Percentiles rank a stretch among this genome's conserved stretches.
These are phyloP conservation scores for Cladophialophora yegresii DNA, from an alignment of 2,329 filamentous ascomycete species.

Conservation along the genomic window DNA sequence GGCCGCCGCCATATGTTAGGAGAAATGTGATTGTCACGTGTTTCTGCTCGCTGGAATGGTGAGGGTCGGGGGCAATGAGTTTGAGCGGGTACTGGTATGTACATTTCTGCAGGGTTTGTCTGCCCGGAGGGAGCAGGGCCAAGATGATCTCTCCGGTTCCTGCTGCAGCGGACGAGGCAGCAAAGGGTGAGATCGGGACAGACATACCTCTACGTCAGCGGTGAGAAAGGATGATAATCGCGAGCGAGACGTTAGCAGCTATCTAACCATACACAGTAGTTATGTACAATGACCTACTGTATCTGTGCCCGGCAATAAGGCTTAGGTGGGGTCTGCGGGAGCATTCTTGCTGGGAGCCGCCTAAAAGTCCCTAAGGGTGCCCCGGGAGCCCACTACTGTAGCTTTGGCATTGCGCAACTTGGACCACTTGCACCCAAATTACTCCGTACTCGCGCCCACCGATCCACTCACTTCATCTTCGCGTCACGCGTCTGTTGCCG, in stretches of 20 bases:
- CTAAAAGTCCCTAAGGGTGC: not conserved
- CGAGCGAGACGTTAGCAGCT: not conserved
- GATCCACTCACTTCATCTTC: slow-evolving; percentile 13
- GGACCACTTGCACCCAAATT: not conserved
- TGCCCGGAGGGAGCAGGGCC: slow-evolving; percentile 68
- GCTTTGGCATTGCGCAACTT: not conserved
- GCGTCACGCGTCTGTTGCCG: slow-evolving; percentile 25
- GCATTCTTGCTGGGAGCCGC: not conserved
- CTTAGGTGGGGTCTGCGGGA: not conserved
- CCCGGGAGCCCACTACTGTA: not conserved
- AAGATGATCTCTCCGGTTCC: slow-evolving; percentile 79
- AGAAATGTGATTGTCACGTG: slow-evolving; percentile 67
- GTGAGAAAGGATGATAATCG: not conserved
- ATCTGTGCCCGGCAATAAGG: not conserved
- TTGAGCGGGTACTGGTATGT: slow-evolving; percentile 95
- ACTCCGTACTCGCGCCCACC: not conserved
- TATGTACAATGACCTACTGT: not conserved
- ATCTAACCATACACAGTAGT: not conserved
- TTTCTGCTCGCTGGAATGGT: slow-evolving; percentile 57
- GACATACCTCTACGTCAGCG: slow-evolving; percentile 26
- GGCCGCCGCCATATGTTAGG: slow-evolving; percentile 89
- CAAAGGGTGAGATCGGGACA: slow-evolving; percentile 66
- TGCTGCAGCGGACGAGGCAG: slow-evolving; percentile 69
- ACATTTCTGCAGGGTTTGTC: slow-evolving; percentile 71
- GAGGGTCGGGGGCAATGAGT: slow-evolving; percentile 76